Conservation (phyloP, 2,329 filamentous ascomycete genomes). For the Sarocladium brachiariae region DNA sequence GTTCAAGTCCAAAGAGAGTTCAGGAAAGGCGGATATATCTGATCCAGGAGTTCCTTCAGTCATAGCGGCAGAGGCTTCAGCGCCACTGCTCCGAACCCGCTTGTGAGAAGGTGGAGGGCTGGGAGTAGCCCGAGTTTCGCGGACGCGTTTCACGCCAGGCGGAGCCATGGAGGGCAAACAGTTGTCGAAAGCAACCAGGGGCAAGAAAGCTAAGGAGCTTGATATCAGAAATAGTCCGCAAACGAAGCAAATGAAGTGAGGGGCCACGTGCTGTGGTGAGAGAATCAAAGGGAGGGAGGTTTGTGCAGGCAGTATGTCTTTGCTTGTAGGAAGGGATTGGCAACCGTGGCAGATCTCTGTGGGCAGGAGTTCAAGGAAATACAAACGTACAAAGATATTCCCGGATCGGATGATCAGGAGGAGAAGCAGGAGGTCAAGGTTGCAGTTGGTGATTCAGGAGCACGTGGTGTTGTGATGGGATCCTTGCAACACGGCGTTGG, state of each 20-base stretch:
- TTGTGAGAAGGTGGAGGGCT: not conserved
- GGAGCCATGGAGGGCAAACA: not conserved
- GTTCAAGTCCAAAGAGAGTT: too few relatives aligned
- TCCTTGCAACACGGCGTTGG: not conserved
- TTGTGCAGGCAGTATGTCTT: not conserved
- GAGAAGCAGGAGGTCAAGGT: not conserved
- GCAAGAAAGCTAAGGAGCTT: not conserved
- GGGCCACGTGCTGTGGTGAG: not conserved
- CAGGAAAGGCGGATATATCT: too few relatives aligned
- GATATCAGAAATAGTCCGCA: not conserved
- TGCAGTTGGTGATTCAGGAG: not conserved
- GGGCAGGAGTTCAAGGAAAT: not conserved
- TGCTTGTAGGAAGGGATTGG: not conserved
- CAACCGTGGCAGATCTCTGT: not conserved
- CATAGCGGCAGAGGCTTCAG: not conserved
- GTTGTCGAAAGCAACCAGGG: too few relatives aligned
- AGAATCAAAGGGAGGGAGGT: not conserved
- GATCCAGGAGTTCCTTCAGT: not conserved
- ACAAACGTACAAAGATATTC: not conserved
- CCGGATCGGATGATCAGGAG: not conserved
- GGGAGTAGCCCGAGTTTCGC: not conserved
- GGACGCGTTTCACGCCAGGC: not conserved
- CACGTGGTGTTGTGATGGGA: not conserved
- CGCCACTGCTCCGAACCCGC: not conserved
- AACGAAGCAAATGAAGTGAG: not conserved